Evolutionary conservation across 768 basidiomycete genomes (phyloP), one percentile per base, ranked within the genome.

Genomic region (Lentinula sp.): DNA sequence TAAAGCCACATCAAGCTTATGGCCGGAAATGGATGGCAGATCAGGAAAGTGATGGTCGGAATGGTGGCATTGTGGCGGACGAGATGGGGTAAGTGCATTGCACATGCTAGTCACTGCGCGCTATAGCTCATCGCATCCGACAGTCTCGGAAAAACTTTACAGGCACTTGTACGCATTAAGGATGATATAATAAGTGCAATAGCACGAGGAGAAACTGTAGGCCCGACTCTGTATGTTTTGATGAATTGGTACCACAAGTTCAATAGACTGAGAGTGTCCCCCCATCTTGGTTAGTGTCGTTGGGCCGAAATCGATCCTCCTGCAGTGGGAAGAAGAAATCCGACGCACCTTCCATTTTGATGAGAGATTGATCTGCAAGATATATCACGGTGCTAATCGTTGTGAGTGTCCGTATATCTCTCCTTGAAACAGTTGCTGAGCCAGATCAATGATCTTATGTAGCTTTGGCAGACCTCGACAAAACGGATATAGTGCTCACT

Each of bases 281-380:
- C 58, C 21, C 66, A 46, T 3, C 55, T 54, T 49, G 43, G 16
- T 64, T 11, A 95, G 96, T 15, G 89, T 98, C 42, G 76, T 98
- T 34, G 91, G 89, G 53, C 96, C 96, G 2, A 80, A 96, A 13
- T 84, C 91, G 11, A 83, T 99, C 13, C 85, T 97, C 59, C 81
- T 83, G 9, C 97, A 99, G 71, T 99, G 96, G 96, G 87, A 87
- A 8, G 78, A 83, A 5, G 96, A 99, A 71, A 85, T 94, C 49
- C 71, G 81, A 54, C 91, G 87, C 65, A 85, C 89, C 76, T 21
- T 37, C 11, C 15, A 16, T 15, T 28, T 5, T 16, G 84, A 84
- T 0, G 77, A 80, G 3, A 78, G 77, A 2, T 74, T 95, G 8
- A 80, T 77, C 0, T 93, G 95, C 4, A 73, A 87, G 13, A 84